Conservation (phyloP, 1,139 yeast species). For the Martiniozyma asiatica region DNA sequence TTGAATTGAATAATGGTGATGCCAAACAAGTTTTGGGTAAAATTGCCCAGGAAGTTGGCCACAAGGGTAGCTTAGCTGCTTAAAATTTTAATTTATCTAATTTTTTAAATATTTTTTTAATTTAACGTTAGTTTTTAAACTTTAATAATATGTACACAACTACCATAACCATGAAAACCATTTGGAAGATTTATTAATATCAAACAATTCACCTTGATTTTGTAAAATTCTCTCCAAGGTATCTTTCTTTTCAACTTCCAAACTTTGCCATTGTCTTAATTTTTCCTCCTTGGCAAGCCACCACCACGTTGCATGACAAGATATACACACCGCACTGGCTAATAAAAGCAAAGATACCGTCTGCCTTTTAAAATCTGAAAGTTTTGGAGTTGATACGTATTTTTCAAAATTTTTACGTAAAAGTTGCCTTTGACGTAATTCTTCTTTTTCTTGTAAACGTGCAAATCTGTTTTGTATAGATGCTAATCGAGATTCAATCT, state of each 20-base stretch:
- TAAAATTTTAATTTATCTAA: too few species aligned
- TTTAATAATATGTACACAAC: too few species aligned
- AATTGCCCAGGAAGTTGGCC: conserved; percentile 30
- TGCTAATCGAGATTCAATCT: conserved; percentile 1
- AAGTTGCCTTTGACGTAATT: neutral
- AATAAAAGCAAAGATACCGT: conserved; percentile 1
- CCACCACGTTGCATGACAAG: conserved; percentile 4
- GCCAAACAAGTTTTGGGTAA: conserved; percentile 31
- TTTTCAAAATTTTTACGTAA: conserved; percentile 4
- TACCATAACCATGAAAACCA: too few species aligned
- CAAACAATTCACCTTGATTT: too few species aligned
- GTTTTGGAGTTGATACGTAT: conserved; percentile 1
- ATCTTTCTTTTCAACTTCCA: too few species aligned
- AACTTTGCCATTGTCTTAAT: too few species aligned
- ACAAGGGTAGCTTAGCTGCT: too few species aligned
- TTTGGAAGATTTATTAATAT: too few species aligned
- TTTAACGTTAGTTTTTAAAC: too few species aligned
- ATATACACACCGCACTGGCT: conserved; percentile 4
- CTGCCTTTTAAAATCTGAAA: conserved; percentile 3
- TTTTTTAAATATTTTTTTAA: too few species aligned
- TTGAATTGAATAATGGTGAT: too few species aligned
- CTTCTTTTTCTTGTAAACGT: conserved; percentile 1
- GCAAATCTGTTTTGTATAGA: conserved; percentile 1
- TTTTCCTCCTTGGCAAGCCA: conserved; percentile 3
- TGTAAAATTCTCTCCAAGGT: too few species aligned